Evolutionary conservation across 306 rosid genomes (phyloP), one percentile per base, ranked within the genome.

Genomic region (Acacia crassicarpa): DNA sequence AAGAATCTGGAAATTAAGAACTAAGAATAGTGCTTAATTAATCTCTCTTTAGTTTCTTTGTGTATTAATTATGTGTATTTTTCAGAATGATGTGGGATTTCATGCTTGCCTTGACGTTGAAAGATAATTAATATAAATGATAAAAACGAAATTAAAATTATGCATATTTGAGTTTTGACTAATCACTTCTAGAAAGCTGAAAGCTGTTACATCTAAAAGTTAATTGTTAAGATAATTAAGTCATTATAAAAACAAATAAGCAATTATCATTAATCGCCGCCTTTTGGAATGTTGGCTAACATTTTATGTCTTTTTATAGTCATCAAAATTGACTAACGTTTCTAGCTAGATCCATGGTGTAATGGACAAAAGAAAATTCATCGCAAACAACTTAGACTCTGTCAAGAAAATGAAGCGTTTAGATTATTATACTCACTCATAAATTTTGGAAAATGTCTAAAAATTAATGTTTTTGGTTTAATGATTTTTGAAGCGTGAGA

Each of bases 61-160:
- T 71, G 67, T 19, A 30, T 33, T 63, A 46, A 44, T 23, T 15
- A 20, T 58, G 73, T 45, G 49, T 72, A 33, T 80, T 46, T 25
- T 73, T 49, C 19, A 65, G 45, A n/a, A 20, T 84, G 78, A 78
- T 86, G 84, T 81, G 67, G 65, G 67, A 48, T 49, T 56, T 19
- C 77, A 78, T 78, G 76, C 66, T 68, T 23, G 9, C 73, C 35
- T 68, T 44, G 46, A 33, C 20, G 72, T 67, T 17, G 51, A 83
- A 78, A 86, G 69, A 3, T 33, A 67, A 44, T 54, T 51, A 79
- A 56, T 54, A 77, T 38, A 15, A n/a, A 9, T 2, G 5, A 19
- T 15, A 30, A 66, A 32, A 4, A 11, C 48, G 12, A 23, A 61
- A 25, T 61, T 25, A 25, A 44, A 44, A 44, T 25, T 11, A 49